Evolutionary conservation across 108 stramenopile genomes (phyloP).

Genomic region (Stephanodiscus minutulus): DNA sequence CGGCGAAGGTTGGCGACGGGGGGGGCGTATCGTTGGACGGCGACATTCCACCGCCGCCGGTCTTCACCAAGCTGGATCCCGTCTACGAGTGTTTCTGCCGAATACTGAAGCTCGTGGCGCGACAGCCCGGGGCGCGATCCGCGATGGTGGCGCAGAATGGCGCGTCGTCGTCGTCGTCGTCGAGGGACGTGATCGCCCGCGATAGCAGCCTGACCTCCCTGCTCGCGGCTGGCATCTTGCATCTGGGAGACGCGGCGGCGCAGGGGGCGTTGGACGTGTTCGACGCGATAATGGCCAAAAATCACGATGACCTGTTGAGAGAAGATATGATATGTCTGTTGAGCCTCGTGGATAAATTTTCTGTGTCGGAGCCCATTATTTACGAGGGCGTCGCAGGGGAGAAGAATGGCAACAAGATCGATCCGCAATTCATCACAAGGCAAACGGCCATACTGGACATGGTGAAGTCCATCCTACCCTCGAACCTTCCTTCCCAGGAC

Average conservation of each 20-base stretch:
- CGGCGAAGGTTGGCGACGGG: constrained; percentile 24
- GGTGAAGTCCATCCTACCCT: constrained; percentile 59
- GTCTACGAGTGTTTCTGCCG: constrained; percentile 47
- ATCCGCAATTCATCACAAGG: constrained; percentile 32
- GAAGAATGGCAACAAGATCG: constrained; percentile 1
- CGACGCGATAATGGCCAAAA: constrained; percentile 63
- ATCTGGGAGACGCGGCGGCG: constrained; percentile 70
- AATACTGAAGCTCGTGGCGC: constrained; percentile 50
- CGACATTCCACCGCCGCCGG: constrained; percentile 10
- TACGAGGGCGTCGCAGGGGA: background rate
- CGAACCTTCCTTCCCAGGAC: constrained; percentile 66
- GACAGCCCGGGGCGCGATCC: constrained; percentile 33
- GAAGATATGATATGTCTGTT: constrained; percentile 69
- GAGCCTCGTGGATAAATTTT: constrained; percentile 57
- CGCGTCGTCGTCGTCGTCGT: constrained; percentile 7
- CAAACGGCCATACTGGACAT: constrained; percentile 48
- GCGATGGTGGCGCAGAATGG: constrained; percentile 28
- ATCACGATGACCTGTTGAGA: constrained; percentile 50
- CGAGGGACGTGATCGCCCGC: constrained; percentile 27
- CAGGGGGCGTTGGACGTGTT: constrained; percentile 66
- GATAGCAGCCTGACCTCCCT: constrained; percentile 49
- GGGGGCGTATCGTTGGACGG: background rate
- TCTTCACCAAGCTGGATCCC: constrained; percentile 33
- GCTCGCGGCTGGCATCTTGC: constrained; percentile 59
- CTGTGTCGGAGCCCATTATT: background rate